These are phyloP conservation scores for Colletotrichum lupini DNA, from an alignment of 2,329 filamentous ascomycete species.

Conservation along the genomic window DNA sequence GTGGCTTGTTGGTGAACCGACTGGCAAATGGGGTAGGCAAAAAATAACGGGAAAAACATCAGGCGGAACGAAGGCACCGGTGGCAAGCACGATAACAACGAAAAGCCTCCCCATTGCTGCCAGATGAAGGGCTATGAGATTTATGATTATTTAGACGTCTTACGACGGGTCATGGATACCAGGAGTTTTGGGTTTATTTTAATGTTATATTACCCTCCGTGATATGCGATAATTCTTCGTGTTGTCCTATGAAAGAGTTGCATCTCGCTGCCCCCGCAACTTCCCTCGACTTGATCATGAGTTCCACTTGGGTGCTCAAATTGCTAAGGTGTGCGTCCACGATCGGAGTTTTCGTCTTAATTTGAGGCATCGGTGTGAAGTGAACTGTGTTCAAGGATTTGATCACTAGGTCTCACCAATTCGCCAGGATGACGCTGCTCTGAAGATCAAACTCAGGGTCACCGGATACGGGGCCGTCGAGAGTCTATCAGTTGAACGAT, in stretches of 20 bases:
- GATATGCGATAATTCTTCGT: background rate
- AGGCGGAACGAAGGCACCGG: background rate
- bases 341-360: background rate
- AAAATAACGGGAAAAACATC: background rate
- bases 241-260: background rate
- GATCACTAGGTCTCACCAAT: background rate
- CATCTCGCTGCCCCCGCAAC: background rate
- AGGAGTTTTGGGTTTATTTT: background rate
- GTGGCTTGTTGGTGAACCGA: slow-evolving; percentile 33
- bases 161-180: background rate
- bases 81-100: background rate
- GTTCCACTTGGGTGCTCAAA: background rate
- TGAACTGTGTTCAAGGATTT: background rate
- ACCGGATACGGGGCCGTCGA: background rate
- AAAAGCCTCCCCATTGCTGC: background rate
- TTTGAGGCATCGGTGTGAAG: background rate
- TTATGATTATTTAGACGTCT: background rate
- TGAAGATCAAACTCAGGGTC: background rate
- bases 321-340: too few species aligned
- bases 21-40: slow-evolving; percentile 4
- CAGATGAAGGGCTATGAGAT: background rate
- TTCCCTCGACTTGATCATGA: background rate
- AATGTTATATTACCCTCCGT: background rate
- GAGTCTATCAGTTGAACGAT: background rate
- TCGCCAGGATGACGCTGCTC: background rate